Base-by-base conservation (phyloP, 768 basidiomycete genomes). In the Pleurotus giganteus region DNA sequence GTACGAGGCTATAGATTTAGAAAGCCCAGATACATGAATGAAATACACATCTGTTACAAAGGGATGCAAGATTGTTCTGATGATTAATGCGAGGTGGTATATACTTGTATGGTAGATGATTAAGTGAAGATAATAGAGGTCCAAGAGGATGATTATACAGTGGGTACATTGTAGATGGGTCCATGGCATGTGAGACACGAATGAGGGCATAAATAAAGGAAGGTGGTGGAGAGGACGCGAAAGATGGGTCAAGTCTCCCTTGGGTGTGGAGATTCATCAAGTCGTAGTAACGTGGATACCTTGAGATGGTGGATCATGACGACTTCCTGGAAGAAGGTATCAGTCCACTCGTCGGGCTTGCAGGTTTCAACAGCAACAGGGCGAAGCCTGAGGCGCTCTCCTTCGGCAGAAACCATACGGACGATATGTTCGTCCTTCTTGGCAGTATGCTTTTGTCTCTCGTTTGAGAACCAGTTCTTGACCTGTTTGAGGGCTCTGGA, bases 391-490 rank as follows among this genome's bases (percentile, higher is more conserved):
- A 83, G 60, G 44, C 71, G 68, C 41, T 74, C 70, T 29, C 70
- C 71, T 43, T 70, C 61, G 55, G 71, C 73, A 23, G 65, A 64
- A 54, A 69, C 64, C 60, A 68, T 67, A 60, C 64, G 65, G 19
- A 73, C 49, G 21, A 68, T 66, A 26, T 75, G 65, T 60, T 70
- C 71, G 11, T 69, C 61, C 57, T 66, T 65, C 57, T 60, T 62
- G 42, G 45, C 46, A 21, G 39, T 70, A 44, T 71, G 70, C 57
- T 76, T 76, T 61, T 76, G 84, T 39, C 84, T 75, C 66, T 83
- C 77, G 65, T 86, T 86, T 4, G 82, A 82, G 57, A 86, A 86
- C 83, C 84, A 85, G 58, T 84, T 84, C 68, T 81, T 83, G 53
- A 85, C 77, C 66, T 84, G 83, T 61, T 77, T 78, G 61, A 80